These are phyloP conservation scores for Cryptococcus deneoformans DNA, from an alignment of 1,284 basidiomycete genomes.

Conservation along the genomic window DNA sequence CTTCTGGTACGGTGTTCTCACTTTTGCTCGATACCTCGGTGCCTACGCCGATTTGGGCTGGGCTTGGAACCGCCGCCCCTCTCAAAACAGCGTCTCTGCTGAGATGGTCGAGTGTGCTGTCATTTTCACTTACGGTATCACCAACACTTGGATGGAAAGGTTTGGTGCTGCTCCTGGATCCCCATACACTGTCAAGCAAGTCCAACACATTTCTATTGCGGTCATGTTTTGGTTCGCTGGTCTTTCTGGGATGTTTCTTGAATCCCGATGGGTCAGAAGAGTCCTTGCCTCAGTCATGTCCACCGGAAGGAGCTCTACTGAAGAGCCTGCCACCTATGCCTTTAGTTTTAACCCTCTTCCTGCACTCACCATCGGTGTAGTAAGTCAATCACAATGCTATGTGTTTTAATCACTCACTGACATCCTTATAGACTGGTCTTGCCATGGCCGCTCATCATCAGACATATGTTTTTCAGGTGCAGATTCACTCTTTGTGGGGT, in stretches of 20 bases:
- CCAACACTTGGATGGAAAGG: slow-evolving; percentile 97
- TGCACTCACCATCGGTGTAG: slow-evolving; percentile 82
- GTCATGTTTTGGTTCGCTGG: slow-evolving; percentile 89
- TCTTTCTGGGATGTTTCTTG: slow-evolving; percentile 82
- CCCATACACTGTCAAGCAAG: slow-evolving; percentile 86
- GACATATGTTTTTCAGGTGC: slow-evolving; percentile 67
- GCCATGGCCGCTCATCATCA: slow-evolving; percentile 97
- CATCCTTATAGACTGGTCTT: slow-evolving; percentile 63
- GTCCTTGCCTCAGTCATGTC: slow-evolving; percentile 31
- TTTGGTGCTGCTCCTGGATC: slow-evolving; percentile 77
- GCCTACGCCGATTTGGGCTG: slow-evolving; percentile 84
- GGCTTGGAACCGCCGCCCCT: slow-evolving; percentile 76
- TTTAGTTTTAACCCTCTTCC: slow-evolving; percentile 93
- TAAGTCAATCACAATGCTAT: slow-evolving; percentile 16
- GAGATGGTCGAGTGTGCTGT: slow-evolving; percentile 85
- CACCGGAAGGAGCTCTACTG: slow-evolving; percentile 12
- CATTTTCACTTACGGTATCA: slow-evolving; percentile 85
- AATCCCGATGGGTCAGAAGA: slow-evolving; percentile 67
- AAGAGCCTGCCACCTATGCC: slow-evolving; percentile 68
- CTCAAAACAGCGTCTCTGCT: slow-evolving; percentile 57
- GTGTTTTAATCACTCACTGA: background rate
- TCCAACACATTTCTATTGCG: slow-evolving; percentile 94
- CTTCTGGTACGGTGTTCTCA: slow-evolving; percentile 84
- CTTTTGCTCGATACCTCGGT: slow-evolving; percentile 89
- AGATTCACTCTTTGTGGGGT: slow-evolving; percentile 91